Evolutionary conservation across 1,284 basidiomycete species (phyloP), one percentile per base, ranked within the genome.

Genomic region (Ustilago trichophora): DNA sequence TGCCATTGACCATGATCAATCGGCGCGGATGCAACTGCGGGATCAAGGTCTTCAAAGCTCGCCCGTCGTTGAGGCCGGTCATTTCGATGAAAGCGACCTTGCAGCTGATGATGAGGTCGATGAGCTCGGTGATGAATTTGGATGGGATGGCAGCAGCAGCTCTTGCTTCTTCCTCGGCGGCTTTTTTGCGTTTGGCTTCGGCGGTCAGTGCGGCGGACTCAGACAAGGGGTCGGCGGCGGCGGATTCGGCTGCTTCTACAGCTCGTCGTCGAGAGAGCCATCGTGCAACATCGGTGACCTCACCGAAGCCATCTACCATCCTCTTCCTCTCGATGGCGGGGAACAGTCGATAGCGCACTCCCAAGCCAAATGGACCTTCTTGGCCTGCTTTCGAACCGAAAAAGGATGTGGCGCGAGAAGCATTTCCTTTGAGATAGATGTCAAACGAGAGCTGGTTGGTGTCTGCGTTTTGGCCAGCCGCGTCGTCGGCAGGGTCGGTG

Each of bases 11-110:
- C 49, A 78, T 55, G 19, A 81, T 62, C 32, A 81, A 40, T 19
- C 79, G 56, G 16, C 96, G 87, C 22, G 96, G 96, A 78, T 96
- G 93, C 51, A 99, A 88, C 83, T 97, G 93, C 3, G 95, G 92
- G 11, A 98, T 89, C 63, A 99, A 94, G 0, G 91, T 95, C 83
- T 97, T 97, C 65, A 98, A 89, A 6, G 96, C 93, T 60, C 94
- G 89, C 1, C 95, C 94, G 76, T 99, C 96, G 78, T 93, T 94
- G 53, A 96, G 83, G 24, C 96, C 96, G 72, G 95, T 92, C 87
- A 98, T 89, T 78, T 98, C 96, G 48, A 98, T 88, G 72, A 91
- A 97, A 22, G 93, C 86, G 15, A 98, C 83, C 6, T 89, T 87
- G 75, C 96, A 98, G 19, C 88, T 87, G 27, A 98, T 81, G 45